Evolutionary conservation across 768 basidiomycete species (phyloP).

Genomic region (Hydnum rufescens): DNA sequence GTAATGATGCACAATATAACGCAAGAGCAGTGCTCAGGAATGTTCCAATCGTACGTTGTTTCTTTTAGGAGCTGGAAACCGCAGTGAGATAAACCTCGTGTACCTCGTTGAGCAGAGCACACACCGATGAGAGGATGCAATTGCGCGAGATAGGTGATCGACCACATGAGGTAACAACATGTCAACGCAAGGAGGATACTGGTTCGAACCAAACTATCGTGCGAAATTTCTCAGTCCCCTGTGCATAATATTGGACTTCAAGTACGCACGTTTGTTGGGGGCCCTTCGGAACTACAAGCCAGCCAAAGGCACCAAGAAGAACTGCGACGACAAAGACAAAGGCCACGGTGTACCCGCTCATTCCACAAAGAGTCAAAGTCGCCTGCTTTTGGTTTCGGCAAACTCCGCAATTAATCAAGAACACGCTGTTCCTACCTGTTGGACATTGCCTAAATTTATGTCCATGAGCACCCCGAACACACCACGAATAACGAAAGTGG

Average conservation of each 20-base stretch:
- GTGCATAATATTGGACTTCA: background rate
- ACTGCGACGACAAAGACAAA: slow-evolving; percentile 43
- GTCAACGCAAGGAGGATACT: slow-evolving; percentile 55
- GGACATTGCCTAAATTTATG: too few species aligned
- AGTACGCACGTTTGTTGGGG: slow-evolving; percentile 67
- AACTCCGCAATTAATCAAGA: too few species aligned
- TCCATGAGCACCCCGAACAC: background rate
- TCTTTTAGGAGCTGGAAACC: slow-evolving; percentile 11
- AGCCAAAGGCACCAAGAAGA: slow-evolving; percentile 42
- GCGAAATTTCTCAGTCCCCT: background rate
- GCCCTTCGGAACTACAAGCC: slow-evolving; percentile 64
- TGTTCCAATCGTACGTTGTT: slow-evolving; percentile 12
- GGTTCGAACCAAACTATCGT: slow-evolving; percentile 58
- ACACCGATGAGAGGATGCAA: slow-evolving; percentile 74
- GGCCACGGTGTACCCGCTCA: slow-evolving; percentile 39
- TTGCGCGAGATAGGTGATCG: slow-evolving; percentile 91
- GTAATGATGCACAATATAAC: too few species aligned
- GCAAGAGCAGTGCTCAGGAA: too few species aligned
- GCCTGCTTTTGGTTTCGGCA: background rate
- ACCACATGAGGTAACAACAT: slow-evolving; percentile 91
- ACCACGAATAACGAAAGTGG: slow-evolving; percentile 26
- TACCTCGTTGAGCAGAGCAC: slow-evolving; percentile 12
- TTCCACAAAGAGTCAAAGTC: slow-evolving; percentile 1
- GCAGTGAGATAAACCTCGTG: background rate
- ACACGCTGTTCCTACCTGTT: too few species aligned